These are phyloP conservation scores for Erodium moschatum DNA, from an alignment of 441 rosid genomes.

Conservation along the genomic window DNA sequence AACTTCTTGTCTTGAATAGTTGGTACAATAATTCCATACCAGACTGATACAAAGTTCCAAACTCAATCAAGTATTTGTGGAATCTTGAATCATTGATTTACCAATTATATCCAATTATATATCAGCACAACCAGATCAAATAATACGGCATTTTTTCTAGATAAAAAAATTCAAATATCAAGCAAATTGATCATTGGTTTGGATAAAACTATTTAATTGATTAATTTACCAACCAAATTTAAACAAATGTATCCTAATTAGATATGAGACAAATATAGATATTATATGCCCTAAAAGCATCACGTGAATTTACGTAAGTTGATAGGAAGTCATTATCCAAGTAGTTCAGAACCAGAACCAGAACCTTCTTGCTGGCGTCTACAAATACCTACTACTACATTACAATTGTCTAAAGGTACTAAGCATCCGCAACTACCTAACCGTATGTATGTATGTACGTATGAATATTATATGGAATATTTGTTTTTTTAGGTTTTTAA, in stretches of 20 bases:
- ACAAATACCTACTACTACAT: background rate
- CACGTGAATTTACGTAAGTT: background rate
- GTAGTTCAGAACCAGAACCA: background rate
- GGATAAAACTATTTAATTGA: background rate
- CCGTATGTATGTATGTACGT: background rate
- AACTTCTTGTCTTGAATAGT: too few species aligned
- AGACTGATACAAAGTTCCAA: constrained; percentile 1
- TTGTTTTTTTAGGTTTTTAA: background rate
- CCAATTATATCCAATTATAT: background rate
- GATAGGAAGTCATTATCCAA: background rate
- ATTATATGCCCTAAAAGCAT: background rate
- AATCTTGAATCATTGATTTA: background rate
- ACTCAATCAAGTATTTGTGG: background rate
- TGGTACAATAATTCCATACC: background rate
- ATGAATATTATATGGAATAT: background rate
- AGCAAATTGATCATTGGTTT: background rate
- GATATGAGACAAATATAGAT: too few species aligned
- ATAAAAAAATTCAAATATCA: too few species aligned
- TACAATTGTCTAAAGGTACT: too few species aligned
- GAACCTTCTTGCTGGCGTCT: background rate
- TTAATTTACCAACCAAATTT: background rate
- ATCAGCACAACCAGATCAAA: background rate
- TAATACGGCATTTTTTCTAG: background rate
- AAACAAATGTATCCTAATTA: background rate
- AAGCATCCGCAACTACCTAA: background rate